Percentiles rank a stretch among this genome's conserved stretches.
Evolutionary conservation across 139 green algal genomes (phyloP).

Genomic region (Chlorella ohadii): DNA sequence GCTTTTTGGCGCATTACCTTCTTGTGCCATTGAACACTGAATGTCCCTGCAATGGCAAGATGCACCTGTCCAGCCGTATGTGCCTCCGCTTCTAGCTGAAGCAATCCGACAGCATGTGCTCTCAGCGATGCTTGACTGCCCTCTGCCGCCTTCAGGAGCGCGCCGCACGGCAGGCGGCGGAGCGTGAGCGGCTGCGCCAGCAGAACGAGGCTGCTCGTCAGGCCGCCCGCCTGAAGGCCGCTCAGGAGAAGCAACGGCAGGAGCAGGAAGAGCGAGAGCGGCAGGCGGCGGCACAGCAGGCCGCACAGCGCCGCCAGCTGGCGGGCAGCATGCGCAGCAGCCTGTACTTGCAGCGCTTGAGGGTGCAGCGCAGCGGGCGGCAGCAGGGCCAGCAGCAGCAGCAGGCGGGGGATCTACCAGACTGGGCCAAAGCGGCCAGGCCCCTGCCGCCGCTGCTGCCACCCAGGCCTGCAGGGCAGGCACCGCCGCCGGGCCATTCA

Average conservation of each 20-base stretch:
- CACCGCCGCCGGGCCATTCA: neutral
- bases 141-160: slow-evolving; percentile 1
- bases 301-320: neutral
- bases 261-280: neutral
- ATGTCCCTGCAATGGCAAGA: no score
- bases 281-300: neutral
- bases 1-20: neutral
- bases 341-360: neutral
- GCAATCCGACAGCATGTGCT: no score
- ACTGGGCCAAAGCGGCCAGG: neutral
- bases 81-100: no score
- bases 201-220: neutral
- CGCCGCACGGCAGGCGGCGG: slow-evolving; percentile 4
- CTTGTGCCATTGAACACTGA: no score
- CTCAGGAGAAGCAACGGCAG: neutral
- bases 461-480: neutral
- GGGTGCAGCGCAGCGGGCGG: neutral
- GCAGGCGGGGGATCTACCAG: neutral
- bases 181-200: slow-evolving; percentile 1
- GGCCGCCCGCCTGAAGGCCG: neutral
- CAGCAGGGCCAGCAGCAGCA: no score
- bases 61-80: no score
- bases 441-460: neutral
- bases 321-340: neutral
- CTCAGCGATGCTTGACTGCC: no score